Percentiles rank a stretch among this genome's conserved stretches.
These are phyloP conservation scores for Podosphaera xanthii DNA, from an alignment of 2,329 filamentous ascomycete genomes.

Conservation along the genomic window DNA sequence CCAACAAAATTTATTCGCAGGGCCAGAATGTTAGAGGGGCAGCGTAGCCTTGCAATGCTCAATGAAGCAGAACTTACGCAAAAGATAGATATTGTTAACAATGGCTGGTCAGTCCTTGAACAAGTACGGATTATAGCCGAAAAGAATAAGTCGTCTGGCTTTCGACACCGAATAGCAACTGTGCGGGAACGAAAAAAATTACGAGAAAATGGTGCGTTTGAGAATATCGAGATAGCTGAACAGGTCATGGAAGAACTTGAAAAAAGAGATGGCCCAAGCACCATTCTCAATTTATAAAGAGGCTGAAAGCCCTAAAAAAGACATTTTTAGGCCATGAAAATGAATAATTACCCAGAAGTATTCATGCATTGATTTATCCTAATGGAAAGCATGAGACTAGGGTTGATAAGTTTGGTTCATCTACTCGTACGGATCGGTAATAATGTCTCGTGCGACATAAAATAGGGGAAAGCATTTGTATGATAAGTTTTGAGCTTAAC, in stretches of 20 bases:
- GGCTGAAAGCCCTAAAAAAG: too few relatives aligned
- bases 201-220: conserved; percentile 21
- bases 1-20: conserved; percentile 30
- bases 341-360: too few relatives aligned
- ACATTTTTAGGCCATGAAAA: too few relatives aligned
- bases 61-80: conserved; percentile 15
- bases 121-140: conserved; percentile 20
- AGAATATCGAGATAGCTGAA: conserved; percentile 25
- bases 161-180: conserved; percentile 15
- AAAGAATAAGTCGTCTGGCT: conserved; percentile 11
- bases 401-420: too few relatives aligned
- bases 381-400: too few relatives aligned
- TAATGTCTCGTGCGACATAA: too few relatives aligned
- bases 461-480: too few relatives aligned
- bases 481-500: too few relatives aligned
- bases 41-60: conserved; percentile 21
- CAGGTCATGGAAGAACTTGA: conserved; percentile 23
- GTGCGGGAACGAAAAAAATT: conserved; percentile 20
- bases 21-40: conserved; percentile 35
- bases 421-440: too few relatives aligned
- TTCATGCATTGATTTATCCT: too few relatives aligned
- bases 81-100: conserved; percentile 16
- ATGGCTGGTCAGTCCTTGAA: conserved; percentile 22
- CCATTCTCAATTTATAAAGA: too few relatives aligned
- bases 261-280: conserved; percentile 20